Evolutionary conservation across 768 basidiomycete species (phyloP).

Genomic region (Lanmaoa pseudosensibilis): DNA sequence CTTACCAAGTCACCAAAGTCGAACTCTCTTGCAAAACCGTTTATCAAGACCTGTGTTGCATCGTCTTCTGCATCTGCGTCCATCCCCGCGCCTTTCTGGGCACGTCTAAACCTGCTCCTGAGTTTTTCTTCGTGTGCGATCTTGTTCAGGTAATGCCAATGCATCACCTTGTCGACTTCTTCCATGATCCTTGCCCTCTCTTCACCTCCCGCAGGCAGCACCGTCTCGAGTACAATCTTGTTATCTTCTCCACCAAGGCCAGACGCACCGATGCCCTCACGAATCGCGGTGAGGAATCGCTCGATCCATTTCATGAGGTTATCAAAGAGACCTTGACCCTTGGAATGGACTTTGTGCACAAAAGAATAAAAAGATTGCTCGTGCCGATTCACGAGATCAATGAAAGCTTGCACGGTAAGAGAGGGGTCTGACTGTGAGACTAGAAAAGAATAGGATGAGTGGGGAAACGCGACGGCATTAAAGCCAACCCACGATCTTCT

Average conservation of each 20-base stretch:
- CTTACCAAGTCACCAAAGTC: slow-evolving; percentile 77
- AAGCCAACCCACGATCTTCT: slow-evolving; percentile 71
- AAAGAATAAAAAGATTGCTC: slow-evolving; percentile 96
- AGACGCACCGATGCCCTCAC: slow-evolving; percentile 75
- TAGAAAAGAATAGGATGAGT: slow-evolving; percentile 30
- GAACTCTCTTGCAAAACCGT: slow-evolving; percentile 78
- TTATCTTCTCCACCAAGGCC: slow-evolving; percentile 7
- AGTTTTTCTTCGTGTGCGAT: slow-evolving; percentile 90
- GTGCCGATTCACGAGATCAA: slow-evolving; percentile 90
- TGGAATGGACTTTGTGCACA: slow-evolving; percentile 97
- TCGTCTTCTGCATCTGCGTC: slow-evolving; percentile 74
- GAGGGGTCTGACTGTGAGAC: slow-evolving; percentile 84
- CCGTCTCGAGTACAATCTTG: slow-evolving; percentile 77
- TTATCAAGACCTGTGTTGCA: slow-evolving; percentile 75
- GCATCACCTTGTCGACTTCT: slow-evolving; percentile 86
- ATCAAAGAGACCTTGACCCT: slow-evolving; percentile 92
- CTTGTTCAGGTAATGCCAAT: slow-evolving; percentile 95
- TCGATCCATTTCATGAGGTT: slow-evolving; percentile 97
- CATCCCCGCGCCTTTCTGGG: slow-evolving; percentile 39
- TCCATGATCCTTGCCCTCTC: slow-evolving; percentile 75
- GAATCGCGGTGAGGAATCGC: slow-evolving; percentile 84
- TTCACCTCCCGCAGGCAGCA: slow-evolving; percentile 79
- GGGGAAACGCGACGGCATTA: neutral
- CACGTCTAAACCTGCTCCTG: slow-evolving; percentile 76
- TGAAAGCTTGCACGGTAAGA: slow-evolving; percentile 87